Conservation (phyloP, 345 rosid species). For the Hibiscus trionum region DNA sequence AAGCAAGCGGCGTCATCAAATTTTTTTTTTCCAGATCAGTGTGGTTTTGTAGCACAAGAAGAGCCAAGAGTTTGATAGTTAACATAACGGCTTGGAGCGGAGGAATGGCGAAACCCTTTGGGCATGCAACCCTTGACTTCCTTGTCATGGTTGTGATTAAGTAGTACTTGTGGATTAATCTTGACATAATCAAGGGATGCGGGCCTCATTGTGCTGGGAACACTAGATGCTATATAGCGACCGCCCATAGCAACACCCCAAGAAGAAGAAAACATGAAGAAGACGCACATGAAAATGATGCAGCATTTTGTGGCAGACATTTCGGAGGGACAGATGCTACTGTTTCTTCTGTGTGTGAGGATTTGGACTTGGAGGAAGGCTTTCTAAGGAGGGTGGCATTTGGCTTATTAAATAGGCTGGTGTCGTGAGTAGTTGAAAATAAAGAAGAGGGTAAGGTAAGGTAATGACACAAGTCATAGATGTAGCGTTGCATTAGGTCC, state of each 20-base stretch:
- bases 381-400: background rate
- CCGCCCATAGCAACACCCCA: slow-evolving; percentile 11
- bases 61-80: slow-evolving; percentile 63
- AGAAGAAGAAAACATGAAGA: slow-evolving; percentile 13
- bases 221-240: slow-evolving; percentile 37
- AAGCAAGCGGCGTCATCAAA: background rate
- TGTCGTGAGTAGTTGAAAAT: slow-evolving; percentile 45
- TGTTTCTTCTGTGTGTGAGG: background rate
- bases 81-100: slow-evolving; percentile 83
- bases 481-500: slow-evolving; percentile 18
- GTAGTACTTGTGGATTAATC: slow-evolving; percentile 28
- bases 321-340: background rate
- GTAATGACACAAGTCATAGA: slow-evolving; percentile 20
- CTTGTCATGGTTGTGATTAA: slow-evolving; percentile 27
- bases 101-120: slow-evolving; percentile 58
- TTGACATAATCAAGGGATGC: slow-evolving; percentile 30
- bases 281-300: slow-evolving; percentile 7
- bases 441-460: background rate
- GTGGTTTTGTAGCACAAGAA: slow-evolving; percentile 24
- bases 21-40: background rate
- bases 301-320: slow-evolving; percentile 16
- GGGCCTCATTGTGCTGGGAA: slow-evolving; percentile 61
- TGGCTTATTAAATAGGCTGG: slow-evolving; percentile 37
- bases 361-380: too few species aligned
- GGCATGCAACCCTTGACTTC: slow-evolving; percentile 68